Conservation (phyloP, 495 filamentous ascomycete genomes). For the Gamarada debralockiae region DNA sequence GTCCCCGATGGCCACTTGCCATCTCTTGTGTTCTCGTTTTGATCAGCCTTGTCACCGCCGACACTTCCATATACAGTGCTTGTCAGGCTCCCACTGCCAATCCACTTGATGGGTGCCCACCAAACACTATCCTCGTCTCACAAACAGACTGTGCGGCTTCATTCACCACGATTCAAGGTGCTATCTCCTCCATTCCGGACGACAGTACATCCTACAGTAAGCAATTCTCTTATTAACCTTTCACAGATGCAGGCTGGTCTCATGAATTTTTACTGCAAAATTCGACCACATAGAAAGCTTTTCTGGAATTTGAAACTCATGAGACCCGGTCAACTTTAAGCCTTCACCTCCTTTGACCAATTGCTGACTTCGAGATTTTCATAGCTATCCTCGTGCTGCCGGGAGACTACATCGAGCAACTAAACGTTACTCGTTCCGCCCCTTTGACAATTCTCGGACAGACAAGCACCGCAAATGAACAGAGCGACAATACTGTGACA, state of each 20-base stretch:
- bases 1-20: not conserved
- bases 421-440: conserved; percentile 56
- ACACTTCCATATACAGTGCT: conserved; percentile 3
- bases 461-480: conserved; percentile 34
- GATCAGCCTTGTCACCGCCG: not conserved
- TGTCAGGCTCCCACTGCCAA: conserved; percentile 27
- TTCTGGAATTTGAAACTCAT: too few relatives aligned
- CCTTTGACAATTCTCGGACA: conserved; percentile 52
- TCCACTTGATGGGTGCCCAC: conserved; percentile 38
- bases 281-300: too few relatives aligned
- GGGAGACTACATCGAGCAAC: conserved; percentile 54
- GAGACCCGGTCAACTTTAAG: too few relatives aligned
- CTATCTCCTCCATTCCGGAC: conserved; percentile 48
- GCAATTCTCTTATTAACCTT: too few relatives aligned
- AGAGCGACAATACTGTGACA: conserved; percentile 41
- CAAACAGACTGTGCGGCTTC: conserved; percentile 27
- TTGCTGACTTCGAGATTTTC: conserved; percentile 21
- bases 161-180: conserved; percentile 48
- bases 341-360: too few relatives aligned
- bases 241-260: too few relatives aligned
- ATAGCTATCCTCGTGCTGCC: conserved; percentile 51
- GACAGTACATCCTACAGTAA: conserved; percentile 35
- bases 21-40: not conserved
- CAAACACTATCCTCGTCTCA: conserved; percentile 47
- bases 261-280: too few relatives aligned